Evolutionary conservation across 306 rosid genomes (phyloP), one percentile per base, ranked within the genome.

Genomic region (Cyamopsis tetragonoloba): DNA sequence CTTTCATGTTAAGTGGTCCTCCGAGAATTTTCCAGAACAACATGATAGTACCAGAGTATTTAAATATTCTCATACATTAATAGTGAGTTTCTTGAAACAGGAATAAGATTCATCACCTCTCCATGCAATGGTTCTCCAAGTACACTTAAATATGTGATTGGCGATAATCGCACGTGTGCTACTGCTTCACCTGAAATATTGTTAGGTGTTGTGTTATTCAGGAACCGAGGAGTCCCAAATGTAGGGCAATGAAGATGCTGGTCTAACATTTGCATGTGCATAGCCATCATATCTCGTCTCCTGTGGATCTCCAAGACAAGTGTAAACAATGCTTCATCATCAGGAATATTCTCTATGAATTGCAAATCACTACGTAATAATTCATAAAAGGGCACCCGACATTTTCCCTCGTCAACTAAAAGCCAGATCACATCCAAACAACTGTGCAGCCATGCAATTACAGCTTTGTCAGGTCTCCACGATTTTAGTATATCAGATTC

Each of bases 211-310:
- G 87, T 82, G 70, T 88, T 91, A 23, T 82, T 77, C 66, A 90
- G 76, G 81, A 88, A 83, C 50, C 97, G 83, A 44, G 79, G 95
- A 75, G 95, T 90, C 64, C 97, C 97, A 83, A 93, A 93, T 38
- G 99, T 84, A 48, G 99, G 99, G 85, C 97, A 85, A 71, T 93
- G 97, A 66, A 93, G 89, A 85, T 93, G 99, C 80, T 93, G 99
- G 79, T 93, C 99, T 71, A 90, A 72, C 99, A 93, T 93, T 74
- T 86, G 96, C 99, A 93, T 93, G 84, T 93, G 97, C 95, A 88
- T 82, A 49, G 99, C 99, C 97, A 93, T 93, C 96, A 88, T 90
- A 82, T 93, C 99, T 50, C 99, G 83, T 74, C 97, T 86, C 87
- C 96, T 69, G 73, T 90, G 99, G 74, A 93, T 93, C 86, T 90